A percentile compares a stretch with the other conserved stretches of the same genome.
These are phyloP conservation scores for Serendipita sp. DNA, from an alignment of 768 basidiomycete species.

Conservation along the genomic window DNA sequence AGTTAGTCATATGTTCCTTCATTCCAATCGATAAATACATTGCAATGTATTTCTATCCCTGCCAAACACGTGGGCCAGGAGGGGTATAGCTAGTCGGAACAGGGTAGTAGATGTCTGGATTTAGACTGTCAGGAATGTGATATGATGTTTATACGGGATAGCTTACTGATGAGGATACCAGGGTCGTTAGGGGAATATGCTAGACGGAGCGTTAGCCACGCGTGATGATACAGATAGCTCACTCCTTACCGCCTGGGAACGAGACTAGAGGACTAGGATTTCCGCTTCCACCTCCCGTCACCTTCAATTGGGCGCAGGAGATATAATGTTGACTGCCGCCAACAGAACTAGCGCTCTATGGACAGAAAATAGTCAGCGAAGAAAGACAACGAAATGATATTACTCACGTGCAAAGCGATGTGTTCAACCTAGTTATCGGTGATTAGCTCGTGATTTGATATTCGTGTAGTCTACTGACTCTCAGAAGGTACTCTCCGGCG, in stretches of 20 bases:
- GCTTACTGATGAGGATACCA: constrained; percentile 7
- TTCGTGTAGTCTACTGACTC: too few relatives aligned
- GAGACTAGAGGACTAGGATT: constrained; percentile 7
- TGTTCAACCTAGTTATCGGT: too few relatives aligned
- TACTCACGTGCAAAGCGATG: background rate
- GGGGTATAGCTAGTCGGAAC: constrained; percentile 7
- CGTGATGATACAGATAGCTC: background rate
- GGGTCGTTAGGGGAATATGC: constrained; percentile 2
- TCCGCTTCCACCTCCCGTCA: constrained; percentile 6
- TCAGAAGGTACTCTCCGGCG: constrained; percentile 9
- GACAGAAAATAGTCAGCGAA: too few relatives aligned
- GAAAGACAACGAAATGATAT: too few relatives aligned
- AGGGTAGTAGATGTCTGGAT: background rate
- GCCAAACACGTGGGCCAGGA: constrained; percentile 1
- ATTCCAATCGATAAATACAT: too few relatives aligned
- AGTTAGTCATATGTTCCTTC: too few relatives aligned
- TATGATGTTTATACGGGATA: background rate
- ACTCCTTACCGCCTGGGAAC: constrained; percentile 5
- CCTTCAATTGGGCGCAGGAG: constrained; percentile 6
- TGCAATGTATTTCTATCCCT: too few relatives aligned
- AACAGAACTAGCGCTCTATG: background rate
- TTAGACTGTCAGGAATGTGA: too few relatives aligned
- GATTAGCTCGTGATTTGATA: too few relatives aligned
- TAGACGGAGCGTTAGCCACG: background rate
- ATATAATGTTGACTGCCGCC: background rate